A percentile compares a stretch with the other conserved stretches of the same genome.
Evolutionary conservation across 2,329 filamentous ascomycete species (phyloP).

Genomic region (Xylariaceae sp.): DNA sequence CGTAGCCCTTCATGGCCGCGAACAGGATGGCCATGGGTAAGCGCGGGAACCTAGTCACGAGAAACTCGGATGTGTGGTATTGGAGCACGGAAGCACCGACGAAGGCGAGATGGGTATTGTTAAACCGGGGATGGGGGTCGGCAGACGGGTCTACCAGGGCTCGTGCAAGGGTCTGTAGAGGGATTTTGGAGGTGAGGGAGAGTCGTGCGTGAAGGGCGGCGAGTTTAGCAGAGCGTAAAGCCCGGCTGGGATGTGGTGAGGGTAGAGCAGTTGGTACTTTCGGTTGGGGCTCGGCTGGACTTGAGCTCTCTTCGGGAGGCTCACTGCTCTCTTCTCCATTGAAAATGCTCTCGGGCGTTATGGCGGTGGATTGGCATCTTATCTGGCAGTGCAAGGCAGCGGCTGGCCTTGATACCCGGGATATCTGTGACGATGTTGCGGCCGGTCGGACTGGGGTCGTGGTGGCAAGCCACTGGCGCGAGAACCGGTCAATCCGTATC

Average conservation of each 20-base stretch:
- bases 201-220: conserved; percentile 88
- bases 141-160: conserved; percentile 82
- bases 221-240: conserved; percentile 77
- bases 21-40: conserved; percentile 85
- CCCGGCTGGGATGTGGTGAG: conserved; percentile 66
- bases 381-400: conserved; percentile 22
- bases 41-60: conserved; percentile 85
- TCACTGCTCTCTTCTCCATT: conserved; percentile 25
- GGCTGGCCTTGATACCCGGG: conserved; percentile 21
- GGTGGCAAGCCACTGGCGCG: conserved; percentile 52
- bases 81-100: conserved; percentile 79
- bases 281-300: conserved; percentile 25
- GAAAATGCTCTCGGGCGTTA: conserved; percentile 24
- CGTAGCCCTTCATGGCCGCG: conserved; percentile 78
- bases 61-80: conserved; percentile 84
- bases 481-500: conserved; percentile 57
- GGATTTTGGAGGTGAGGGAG: conserved; percentile 73
- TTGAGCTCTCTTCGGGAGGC: conserved; percentile 14
- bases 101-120: conserved; percentile 79
- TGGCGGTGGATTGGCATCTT: conserved; percentile 26
- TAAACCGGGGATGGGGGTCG: conserved; percentile 74
- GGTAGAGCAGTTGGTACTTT: conserved; percentile 46
- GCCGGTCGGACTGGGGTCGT: conserved; percentile 40
- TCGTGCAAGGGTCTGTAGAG: conserved; percentile 79
- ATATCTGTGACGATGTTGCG: conserved; percentile 36